Conservation (phyloP, 139 green algal species). For the Micractinium sp. region DNA sequence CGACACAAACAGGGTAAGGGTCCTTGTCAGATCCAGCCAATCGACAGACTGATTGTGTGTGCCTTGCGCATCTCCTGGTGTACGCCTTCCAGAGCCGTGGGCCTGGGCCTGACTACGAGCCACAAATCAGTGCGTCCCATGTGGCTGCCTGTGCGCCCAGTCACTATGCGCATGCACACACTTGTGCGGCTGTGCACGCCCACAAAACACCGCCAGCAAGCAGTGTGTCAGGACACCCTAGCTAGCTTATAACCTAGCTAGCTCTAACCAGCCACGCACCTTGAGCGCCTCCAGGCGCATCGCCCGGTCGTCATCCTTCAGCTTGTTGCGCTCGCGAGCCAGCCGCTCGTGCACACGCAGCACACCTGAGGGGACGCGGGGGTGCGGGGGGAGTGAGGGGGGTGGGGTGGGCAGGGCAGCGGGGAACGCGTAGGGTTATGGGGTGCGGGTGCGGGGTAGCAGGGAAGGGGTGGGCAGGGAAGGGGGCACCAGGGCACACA, state of each 20-base stretch:
- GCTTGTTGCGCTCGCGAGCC: slow-evolving; percentile 53
- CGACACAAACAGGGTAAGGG: too few relatives aligned
- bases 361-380: slow-evolving; percentile 16
- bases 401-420: background rate
- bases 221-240: too few relatives aligned
- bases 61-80: background rate
- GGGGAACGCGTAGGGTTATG: background rate
- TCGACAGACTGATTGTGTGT: background rate
- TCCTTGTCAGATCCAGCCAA: too few relatives aligned
- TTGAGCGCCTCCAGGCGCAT: slow-evolving; percentile 79
- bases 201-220: too few relatives aligned
- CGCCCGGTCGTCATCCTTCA: slow-evolving; percentile 51
- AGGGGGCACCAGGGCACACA: background rate
- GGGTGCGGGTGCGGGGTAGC: too few relatives aligned
- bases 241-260: too few relatives aligned
- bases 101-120: too few relatives aligned
- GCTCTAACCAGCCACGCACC: slow-evolving; percentile 11
- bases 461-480: background rate
- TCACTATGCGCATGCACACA: too few relatives aligned
- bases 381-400: background rate
- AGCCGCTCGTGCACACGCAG: slow-evolving; percentile 67
- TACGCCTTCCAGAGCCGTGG: too few relatives aligned
- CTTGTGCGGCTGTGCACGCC: too few relatives aligned
- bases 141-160: too few relatives aligned
- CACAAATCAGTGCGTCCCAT: too few relatives aligned